Evolutionary conservation across 2,329 filamentous ascomycete genomes (phyloP), one percentile per base, ranked within the genome.

Genomic region (Ceratocystiopsis sp.): DNA sequence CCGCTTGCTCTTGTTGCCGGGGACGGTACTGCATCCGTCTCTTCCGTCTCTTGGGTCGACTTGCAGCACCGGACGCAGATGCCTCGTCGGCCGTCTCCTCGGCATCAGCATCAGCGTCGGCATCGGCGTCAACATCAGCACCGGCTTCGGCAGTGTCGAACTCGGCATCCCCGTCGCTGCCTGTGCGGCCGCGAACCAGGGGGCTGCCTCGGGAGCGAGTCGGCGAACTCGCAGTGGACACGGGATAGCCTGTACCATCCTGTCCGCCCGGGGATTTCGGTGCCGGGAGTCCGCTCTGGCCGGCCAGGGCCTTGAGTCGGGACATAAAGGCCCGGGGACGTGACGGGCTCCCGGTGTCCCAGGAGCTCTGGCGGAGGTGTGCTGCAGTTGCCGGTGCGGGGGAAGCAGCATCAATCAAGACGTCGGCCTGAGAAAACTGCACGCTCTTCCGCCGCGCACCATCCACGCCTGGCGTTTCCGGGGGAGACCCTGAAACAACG

Each of bases 51-150:
- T 73, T 82, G 32, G 66, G 66, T 48, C 70, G 72, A 2, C 59
- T 70, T 1, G 61, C 52, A 25, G 60, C 54, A 42, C 66, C 64
- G 14, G 62, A 56, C n/a, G 60, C 53, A 16, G 63, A 62, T n/a
- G 69, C 70, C 55, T 94, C 87, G 42, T 86, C 84, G 0, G 78
- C 83, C 38, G 85, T 93, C 56, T 91, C 84, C 56, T 93, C 87
- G 2, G 80, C 84, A 57, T 51, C 49, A 2, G 42, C 45, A 17
- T 51, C 44, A 17, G 33, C 42, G 54, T 82, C 79, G 14, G 68
- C 75, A 57, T 87, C 84, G 56, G 12, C 13, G 12, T 13, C 33
- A 15, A 8, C 15, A 14, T 34, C 33, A 8, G 13, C 33, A 34
- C 8, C 33, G 33, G 33, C 33, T 13, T 13, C 33, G 15, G 25